Evolutionary conservation across 768 basidiomycete species (phyloP), one percentile per base, ranked within the genome.

Genomic region (Suillus subaureus): DNA sequence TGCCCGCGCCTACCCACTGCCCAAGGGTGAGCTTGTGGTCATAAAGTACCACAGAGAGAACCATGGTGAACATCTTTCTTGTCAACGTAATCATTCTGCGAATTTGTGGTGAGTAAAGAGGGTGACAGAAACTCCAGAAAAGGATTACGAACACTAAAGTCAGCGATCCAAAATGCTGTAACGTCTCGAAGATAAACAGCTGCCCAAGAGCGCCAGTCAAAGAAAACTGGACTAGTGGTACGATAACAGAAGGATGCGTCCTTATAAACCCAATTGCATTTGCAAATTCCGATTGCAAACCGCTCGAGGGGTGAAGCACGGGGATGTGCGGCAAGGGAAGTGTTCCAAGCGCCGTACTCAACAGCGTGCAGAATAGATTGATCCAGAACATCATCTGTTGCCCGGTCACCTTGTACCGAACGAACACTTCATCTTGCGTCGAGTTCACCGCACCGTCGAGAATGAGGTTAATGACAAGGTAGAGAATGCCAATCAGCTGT

Each of bases 331-430:
- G 94, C 35, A 94, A 82, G 4, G 90, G 94, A 57, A 94, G 83
- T 8, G 91, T 74, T 33, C 89, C 85, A 33, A 97, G 87, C 13
- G 88, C 73, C 2, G 85, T 81, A 26, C 92, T 89, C 64, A 94
- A 75, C 43, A 89, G 67, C 4, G 95, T 93, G 78, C 91, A 90
- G 80, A 96, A 90, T 33, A 92, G 70, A 74, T 96, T 97, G 78
- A 99, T 97, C 88, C 89, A 97, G 75, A 99, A 90, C 97, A 99
- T 99, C 96, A 99, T 98, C 74, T 99, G 97, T 77, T 97, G 96
- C 9, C 97, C 97, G 3, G 86, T 81, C 52, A 87, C 82, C 23
- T 86, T 86, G 79, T 92, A 88, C 15, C 84, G 82, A 31, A 88
- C 81, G 79, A 99, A 99, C 65, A 99, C 91, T 79, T 98, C 93